These are phyloP conservation scores for Phoma sp. DNA, from an alignment of 2,329 filamentous ascomycete genomes.

Conservation along the genomic window DNA sequence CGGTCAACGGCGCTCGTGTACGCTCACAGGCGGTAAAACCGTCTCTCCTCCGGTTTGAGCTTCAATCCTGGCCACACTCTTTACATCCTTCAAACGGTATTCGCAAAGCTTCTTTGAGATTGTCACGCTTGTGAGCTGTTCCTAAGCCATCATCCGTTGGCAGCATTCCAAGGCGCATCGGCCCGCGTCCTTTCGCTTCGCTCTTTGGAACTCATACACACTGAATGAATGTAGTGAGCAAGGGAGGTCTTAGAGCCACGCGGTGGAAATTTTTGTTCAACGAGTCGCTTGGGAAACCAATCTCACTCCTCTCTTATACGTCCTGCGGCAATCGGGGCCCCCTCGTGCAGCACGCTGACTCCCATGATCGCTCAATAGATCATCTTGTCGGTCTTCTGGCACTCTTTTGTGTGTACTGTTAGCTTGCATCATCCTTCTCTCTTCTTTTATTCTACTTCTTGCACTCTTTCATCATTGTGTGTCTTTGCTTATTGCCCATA, in stretches of 20 bases:
- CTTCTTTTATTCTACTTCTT: background rate
- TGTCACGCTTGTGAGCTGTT: background rate
- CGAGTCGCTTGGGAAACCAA: slow-evolving; percentile 32
- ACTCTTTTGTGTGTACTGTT: slow-evolving; percentile 10
- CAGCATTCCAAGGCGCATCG: slow-evolving; percentile 28
- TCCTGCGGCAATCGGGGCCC: slow-evolving; percentile 7
- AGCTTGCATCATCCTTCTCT: slow-evolving; percentile 7
- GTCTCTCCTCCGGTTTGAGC: background rate
- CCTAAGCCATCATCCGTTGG: background rate
- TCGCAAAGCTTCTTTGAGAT: background rate
- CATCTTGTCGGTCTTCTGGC: slow-evolving; percentile 5
- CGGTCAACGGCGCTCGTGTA: slow-evolving; percentile 9
- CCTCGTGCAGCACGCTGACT: slow-evolving; percentile 8
- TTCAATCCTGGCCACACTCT: background rate
- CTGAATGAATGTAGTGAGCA: slow-evolving; percentile 36
- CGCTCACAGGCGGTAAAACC: background rate
- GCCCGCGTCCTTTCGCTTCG: slow-evolving; percentile 17
- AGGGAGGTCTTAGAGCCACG: slow-evolving; percentile 39
- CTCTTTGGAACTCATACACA: slow-evolving; percentile 38
- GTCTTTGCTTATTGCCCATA: slow-evolving; percentile 17
- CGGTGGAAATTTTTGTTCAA: slow-evolving; percentile 22
- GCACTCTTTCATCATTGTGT: slow-evolving; percentile 7
- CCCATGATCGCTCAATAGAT: slow-evolving; percentile 9
- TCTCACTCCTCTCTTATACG: slow-evolving; percentile 19
- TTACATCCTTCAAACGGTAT: background rate